Evolutionary conservation across 1,284 basidiomycete species (phyloP).

Genomic region (Ceratobasidium sp.): DNA sequence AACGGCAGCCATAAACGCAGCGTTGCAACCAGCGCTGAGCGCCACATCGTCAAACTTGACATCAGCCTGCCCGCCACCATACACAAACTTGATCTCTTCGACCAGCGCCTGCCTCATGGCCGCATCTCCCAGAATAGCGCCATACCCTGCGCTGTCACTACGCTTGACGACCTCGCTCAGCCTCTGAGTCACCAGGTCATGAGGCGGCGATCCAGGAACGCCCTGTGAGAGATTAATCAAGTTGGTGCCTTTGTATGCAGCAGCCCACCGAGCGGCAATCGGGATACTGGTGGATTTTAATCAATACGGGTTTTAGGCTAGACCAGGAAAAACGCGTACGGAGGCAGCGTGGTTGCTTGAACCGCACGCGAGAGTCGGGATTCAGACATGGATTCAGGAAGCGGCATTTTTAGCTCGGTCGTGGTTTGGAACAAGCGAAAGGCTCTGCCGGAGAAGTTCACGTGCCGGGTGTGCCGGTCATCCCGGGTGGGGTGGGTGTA

Average conservation of each 20-base stretch:
- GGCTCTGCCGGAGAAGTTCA: not conserved
- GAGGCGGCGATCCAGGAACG: constrained; percentile 72
- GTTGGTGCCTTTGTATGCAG: constrained; percentile 54
- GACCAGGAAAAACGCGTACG: not conserved
- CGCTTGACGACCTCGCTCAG: constrained; percentile 50
- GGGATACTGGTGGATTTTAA: constrained; percentile 62
- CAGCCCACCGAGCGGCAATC: constrained; percentile 70
- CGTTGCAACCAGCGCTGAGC: constrained; percentile 71
- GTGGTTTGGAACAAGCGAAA: not conserved
- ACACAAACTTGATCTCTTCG: constrained; percentile 69
- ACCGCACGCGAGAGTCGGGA: not conserved
- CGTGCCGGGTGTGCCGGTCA: too few relatives aligned
- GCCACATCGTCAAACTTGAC: constrained; percentile 64
- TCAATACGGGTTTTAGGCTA: not conserved
- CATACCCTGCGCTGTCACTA: constrained; percentile 63
- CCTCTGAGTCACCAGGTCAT: constrained; percentile 59
- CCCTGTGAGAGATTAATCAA: constrained; percentile 82
- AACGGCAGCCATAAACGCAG: constrained; percentile 71
- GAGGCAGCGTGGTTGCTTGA: constrained; percentile 2
- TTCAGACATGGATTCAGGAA: not conserved
- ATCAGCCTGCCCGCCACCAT: constrained; percentile 57
- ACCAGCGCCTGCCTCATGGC: constrained; percentile 65
- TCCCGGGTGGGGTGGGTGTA: too few relatives aligned
- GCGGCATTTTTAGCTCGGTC: not conserved
- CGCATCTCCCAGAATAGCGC: constrained; percentile 69